phyloP scores from a whole-genome alignment of 768 basidiomycete species.

The Suillus decipiens region DNA sequence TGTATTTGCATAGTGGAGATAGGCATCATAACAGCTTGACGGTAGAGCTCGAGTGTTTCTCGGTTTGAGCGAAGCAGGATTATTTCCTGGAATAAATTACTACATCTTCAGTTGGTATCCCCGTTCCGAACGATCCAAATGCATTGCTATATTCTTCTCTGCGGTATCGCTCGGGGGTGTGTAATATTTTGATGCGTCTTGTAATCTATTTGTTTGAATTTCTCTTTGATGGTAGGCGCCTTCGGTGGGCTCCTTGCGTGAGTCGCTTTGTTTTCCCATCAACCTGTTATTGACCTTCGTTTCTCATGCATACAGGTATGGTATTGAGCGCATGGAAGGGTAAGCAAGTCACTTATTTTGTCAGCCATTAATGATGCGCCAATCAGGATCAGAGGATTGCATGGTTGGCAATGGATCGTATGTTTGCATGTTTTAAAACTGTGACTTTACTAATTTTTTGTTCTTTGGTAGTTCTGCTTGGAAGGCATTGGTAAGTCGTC shows the following conservation, averaged over 20 bases:
- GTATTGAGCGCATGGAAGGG: conserved; percentile 36
- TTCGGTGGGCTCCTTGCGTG: conserved; percentile 53
- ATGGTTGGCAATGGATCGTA: conserved; percentile 42
- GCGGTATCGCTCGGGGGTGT: conserved; percentile 56
- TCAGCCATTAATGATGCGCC: neutral
- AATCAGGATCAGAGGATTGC: conserved; percentile 27
- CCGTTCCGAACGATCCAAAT: conserved; percentile 54
- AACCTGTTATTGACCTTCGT: neutral
- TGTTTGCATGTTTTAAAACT: conserved; percentile 9
- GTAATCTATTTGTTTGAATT: neutral
- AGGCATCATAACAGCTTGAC: neutral
- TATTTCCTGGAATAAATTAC: conserved; percentile 43
- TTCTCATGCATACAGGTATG: conserved; percentile 30
- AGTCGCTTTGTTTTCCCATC: conserved; percentile 17
- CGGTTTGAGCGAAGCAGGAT: conserved; percentile 49
- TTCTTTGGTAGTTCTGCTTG: conserved; percentile 29
- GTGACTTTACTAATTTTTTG: neutral
- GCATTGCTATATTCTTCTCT: conserved; percentile 65
- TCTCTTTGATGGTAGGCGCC: conserved; percentile 27
- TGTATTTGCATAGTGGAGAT: neutral
- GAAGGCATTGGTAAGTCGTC: conserved; percentile 28
- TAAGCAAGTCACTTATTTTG: conserved; percentile 26
- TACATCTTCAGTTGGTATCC: conserved; percentile 62
- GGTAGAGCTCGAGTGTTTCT: conserved; percentile 42
- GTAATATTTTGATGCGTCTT: neutral